Base-by-base conservation (phyloP, 1,284 basidiomycete species). In the Cerrena zonata region DNA sequence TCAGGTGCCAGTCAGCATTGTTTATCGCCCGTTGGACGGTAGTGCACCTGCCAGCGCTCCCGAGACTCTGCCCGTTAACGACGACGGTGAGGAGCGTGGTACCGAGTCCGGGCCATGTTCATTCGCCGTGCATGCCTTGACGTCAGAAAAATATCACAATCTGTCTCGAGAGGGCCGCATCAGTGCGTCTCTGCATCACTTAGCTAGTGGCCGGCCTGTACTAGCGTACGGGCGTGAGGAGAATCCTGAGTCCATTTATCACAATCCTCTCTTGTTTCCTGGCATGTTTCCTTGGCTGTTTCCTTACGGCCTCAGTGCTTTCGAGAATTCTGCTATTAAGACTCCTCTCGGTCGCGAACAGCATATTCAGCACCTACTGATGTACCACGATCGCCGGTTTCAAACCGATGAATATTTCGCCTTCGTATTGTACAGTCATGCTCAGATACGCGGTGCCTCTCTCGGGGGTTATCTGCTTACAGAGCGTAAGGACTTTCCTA, bases 361-460 rank as follows among this genome's bases (percentile, higher is more conserved):
- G 10, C 62, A 63, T 40, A 65, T 65, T 30, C 38, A 49, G 21
- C 50, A 58, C 11, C 46, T 70, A 5, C 50, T 73, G 1, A 61
- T 70, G 61, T 74, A 72, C 50, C 59, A 69, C 56, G 69, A 74
- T 51, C 67, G 68, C 42, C 36, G 65, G 0, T 74, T 74, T 56
- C 71, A 74, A 45, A 43, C 37, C 0, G 71, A 73, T 49, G 22
- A 52, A 1, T 49, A 58, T 13, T 74, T 73, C 56, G 58, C 67
- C 0, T 22, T 74, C 24, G 56, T 73, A 18, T 68, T 66, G 30
- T 34, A 7, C 15, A 34, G 15, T 34, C 30, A 41, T 5, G 21
- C 7, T 7, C n/a, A 22, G 39, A 65, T 74, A 0, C 68, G 64
- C 41, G 36, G 53, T 0, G 51, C 52, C 21, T 56, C 58, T 1